Conservation (phyloP, 2,329 filamentous ascomycete species). For the Ascocoryne sarcoides region DNA sequence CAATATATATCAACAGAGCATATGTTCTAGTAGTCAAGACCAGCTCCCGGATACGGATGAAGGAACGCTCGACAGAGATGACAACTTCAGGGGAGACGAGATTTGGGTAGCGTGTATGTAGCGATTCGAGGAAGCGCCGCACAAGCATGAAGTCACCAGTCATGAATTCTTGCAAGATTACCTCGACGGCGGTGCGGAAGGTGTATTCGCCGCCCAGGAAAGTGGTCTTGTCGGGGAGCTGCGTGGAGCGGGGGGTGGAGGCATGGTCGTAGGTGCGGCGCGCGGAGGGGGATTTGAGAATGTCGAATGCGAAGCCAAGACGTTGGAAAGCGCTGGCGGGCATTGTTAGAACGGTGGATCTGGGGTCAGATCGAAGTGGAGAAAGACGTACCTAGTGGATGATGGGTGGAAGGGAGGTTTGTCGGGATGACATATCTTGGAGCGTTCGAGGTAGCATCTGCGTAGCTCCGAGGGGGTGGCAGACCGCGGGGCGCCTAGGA, state of each 20-base stretch:
- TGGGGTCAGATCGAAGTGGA: background rate
- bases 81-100: conserved; percentile 31
- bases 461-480: conserved; percentile 31
- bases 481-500: conserved; percentile 29
- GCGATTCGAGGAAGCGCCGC: conserved; percentile 28
- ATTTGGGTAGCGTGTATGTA: conserved; percentile 31
- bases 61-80: conserved; percentile 29
- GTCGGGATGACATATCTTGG: conserved; percentile 33
- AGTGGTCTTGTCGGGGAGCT: conserved; percentile 25
- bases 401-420: conserved; percentile 30
- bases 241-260: conserved; percentile 23
- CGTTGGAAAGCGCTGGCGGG: conserved; percentile 31
- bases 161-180: conserved; percentile 33
- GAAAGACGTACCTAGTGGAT: conserved; percentile 27
- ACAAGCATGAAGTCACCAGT: conserved; percentile 32
- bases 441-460: conserved; percentile 32
- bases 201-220: conserved; percentile 32
- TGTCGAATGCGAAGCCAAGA: conserved; percentile 33
- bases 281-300: conserved; percentile 31
- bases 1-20: conserved; percentile 32
- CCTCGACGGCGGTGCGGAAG: conserved; percentile 31
- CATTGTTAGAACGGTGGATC: background rate
- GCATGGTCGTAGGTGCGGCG: conserved; percentile 32
- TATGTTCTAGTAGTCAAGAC: conserved; percentile 32
- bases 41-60: conserved; percentile 30